phyloP scores from a whole-genome alignment of 257 asterid species.

The Penstemon davidsonii region DNA sequence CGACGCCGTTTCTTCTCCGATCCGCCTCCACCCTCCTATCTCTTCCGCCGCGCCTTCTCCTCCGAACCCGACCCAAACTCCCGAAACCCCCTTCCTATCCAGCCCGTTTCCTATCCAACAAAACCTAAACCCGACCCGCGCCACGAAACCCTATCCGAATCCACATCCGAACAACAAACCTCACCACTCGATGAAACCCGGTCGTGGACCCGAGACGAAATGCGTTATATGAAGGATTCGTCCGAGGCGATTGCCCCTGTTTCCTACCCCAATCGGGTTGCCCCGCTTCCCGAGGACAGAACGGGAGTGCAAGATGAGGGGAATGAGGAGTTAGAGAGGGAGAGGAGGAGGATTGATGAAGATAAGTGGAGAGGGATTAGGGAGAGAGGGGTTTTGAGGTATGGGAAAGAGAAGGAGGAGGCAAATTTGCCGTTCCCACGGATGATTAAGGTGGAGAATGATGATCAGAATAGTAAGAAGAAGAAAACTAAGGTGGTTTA shows the following conservation, averaged over 20 bases:
- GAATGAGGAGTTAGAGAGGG: constrained; percentile 57
- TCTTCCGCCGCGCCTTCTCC: not conserved
- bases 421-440: constrained; percentile 68
- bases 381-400: constrained; percentile 43
- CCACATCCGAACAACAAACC: constrained; percentile 25
- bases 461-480: constrained; percentile 33
- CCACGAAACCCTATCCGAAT: constrained; percentile 26
- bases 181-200: constrained; percentile 21
- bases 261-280: constrained; percentile 72
- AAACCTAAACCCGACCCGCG: constrained; percentile 50
- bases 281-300: constrained; percentile 88
- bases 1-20: constrained; percentile 43
- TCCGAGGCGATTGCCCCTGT: constrained; percentile 43
- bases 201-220: constrained; percentile 70
- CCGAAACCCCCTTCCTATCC: constrained; percentile 45
- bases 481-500: constrained; percentile 61
- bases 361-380: constrained; percentile 31
- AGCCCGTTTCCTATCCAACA: constrained; percentile 64
- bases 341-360: constrained; percentile 58
- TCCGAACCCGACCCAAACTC: constrained; percentile 36
- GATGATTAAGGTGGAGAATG: constrained; percentile 49
- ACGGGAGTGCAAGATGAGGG: constrained; percentile 32
- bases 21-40: constrained; percentile 33
- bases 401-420: constrained; percentile 40
- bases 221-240: constrained; percentile 75